phyloP scores from a whole-genome alignment of 1,139 yeast genomes.

The Yamadazyma siamensis region DNA sequence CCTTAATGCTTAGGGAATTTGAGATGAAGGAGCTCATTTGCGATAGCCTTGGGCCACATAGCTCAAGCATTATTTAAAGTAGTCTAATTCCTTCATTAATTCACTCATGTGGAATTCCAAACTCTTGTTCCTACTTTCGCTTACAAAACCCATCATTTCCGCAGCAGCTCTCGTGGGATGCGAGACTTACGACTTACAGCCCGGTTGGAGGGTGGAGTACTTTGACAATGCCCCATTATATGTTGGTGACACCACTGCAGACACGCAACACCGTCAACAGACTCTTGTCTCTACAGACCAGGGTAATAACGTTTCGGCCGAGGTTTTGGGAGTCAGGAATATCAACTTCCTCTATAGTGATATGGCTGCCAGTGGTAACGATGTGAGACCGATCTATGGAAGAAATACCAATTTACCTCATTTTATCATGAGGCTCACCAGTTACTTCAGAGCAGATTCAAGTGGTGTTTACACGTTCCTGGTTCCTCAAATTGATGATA shows the following conservation, averaged over 20 bases:
- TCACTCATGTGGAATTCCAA: too few species aligned
- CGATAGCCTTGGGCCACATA: too few species aligned
- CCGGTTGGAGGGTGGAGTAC: not conserved
- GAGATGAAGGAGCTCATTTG: too few species aligned
- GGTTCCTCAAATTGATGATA: slow-evolving; percentile 17
- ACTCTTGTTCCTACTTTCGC: too few species aligned
- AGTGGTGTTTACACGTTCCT: slow-evolving; percentile 19
- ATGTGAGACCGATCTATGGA: not conserved
- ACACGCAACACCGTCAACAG: not conserved
- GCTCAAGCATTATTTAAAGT: too few species aligned
- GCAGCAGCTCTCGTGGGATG: too few species aligned
- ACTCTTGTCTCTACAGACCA: not conserved
- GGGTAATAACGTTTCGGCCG: not conserved
- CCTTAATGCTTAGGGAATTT: too few species aligned
- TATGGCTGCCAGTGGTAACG: not conserved
- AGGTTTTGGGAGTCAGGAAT: not conserved
- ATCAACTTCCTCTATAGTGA: too few species aligned
- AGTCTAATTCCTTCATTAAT: too few species aligned
- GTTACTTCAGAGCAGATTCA: slow-evolving; percentile 18
- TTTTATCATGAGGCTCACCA: slow-evolving; percentile 18
- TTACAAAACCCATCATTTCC: too few species aligned
- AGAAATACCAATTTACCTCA: not conserved
- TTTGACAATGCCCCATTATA: not conserved
- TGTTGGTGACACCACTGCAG: not conserved
- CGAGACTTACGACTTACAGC: not conserved